Conservation (phyloP, 768 basidiomycete genomes). For the Pleurotus tuoliensis region DNA sequence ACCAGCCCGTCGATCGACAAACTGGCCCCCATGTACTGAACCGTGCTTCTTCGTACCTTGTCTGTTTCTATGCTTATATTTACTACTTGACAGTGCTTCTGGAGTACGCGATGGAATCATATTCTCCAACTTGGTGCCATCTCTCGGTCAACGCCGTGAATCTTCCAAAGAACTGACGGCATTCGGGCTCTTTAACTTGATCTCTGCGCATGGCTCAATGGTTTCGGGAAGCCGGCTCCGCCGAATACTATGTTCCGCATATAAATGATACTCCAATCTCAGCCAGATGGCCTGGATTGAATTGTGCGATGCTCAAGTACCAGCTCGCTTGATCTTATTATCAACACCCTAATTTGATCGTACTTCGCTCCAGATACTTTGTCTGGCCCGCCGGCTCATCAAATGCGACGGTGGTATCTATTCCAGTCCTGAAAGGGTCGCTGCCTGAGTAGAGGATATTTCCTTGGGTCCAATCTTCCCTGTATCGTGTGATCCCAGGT, state of each 20-base stretch:
- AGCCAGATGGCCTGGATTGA: constrained; percentile 1
- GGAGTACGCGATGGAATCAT: constrained; percentile 5
- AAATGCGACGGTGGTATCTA: constrained; percentile 1
- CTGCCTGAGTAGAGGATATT: background rate
- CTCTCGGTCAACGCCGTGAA: constrained; percentile 9
- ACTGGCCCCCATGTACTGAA: background rate
- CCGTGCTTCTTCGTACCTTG: constrained; percentile 6
- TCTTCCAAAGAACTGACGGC: constrained; percentile 9
- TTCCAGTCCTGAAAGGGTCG: constrained; percentile 6
- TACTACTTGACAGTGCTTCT: constrained; percentile 2
- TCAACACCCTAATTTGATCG: background rate
- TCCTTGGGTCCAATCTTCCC: background rate
- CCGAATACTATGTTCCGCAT: background rate
- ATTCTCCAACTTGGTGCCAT: constrained; percentile 2
- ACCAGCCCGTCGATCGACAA: constrained; percentile 5
- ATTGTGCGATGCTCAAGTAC: background rate
- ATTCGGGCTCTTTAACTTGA: constrained; percentile 5
- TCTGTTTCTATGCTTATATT: constrained; percentile 3
- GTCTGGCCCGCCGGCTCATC: constrained; percentile 9
- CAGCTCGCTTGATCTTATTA: background rate
- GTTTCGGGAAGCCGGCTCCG: constrained; percentile 6
- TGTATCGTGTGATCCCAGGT: background rate
- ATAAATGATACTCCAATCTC: constrained; percentile 5
- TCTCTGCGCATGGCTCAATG: constrained; percentile 5
- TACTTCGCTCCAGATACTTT: constrained; percentile 3